These are phyloP conservation scores for Phialophora chinensis DNA, from an alignment of 2,329 filamentous ascomycete genomes.

Conservation along the genomic window DNA sequence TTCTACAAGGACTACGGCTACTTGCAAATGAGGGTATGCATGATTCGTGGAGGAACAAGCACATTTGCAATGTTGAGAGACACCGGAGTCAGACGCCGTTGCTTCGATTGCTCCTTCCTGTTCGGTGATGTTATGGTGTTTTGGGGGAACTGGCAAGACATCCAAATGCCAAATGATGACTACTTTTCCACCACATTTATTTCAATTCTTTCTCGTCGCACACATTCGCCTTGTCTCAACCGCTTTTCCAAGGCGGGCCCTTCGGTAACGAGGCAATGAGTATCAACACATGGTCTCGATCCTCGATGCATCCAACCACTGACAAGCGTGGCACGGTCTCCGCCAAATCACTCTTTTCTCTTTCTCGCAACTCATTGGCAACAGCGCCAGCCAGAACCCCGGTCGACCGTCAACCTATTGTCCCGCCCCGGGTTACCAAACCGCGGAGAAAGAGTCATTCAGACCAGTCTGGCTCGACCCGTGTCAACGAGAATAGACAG, in stretches of 20 bases:
- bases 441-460: constrained; percentile 11
- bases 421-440: constrained; percentile 2
- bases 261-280: not conserved
- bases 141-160: not conserved
- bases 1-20: not conserved
- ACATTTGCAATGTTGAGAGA: not conserved
- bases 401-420: constrained; percentile 3
- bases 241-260: not conserved
- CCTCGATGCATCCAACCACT: constrained; percentile 13
- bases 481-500: constrained; percentile 14
- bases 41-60: not conserved
- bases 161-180: not conserved
- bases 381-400: constrained; percentile 5
- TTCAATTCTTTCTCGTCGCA: not conserved
- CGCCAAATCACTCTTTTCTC: constrained; percentile 14
- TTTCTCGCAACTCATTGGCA: constrained; percentile 8
- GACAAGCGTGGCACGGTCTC: constrained; percentile 7
- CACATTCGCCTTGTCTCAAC: not conserved
- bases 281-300: not conserved
- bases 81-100: not conserved
- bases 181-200: not conserved
- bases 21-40: not conserved
- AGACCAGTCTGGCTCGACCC: constrained; percentile 4
- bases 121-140: not conserved
- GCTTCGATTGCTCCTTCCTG: not conserved